These are phyloP conservation scores for Athelia sp. DNA, from an alignment of 1,284 basidiomycete species.

Conservation along the genomic window DNA sequence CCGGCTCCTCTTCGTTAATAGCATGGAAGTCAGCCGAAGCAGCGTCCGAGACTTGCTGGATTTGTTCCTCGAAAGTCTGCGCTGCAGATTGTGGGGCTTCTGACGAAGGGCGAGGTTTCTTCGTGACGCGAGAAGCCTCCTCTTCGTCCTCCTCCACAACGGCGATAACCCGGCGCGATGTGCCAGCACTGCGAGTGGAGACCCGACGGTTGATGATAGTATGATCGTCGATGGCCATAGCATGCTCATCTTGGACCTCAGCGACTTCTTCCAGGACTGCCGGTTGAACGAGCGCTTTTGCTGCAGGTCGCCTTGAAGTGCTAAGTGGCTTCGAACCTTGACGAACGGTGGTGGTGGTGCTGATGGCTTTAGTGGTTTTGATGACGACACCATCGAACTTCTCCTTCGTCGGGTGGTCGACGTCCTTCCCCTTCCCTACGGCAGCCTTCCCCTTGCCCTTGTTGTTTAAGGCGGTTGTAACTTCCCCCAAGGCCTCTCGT, in stretches of 20 bases:
- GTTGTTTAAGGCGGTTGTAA: slow-evolving; percentile 46
- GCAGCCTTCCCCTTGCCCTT: slow-evolving; percentile 24
- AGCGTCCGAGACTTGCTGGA: slow-evolving; percentile 17
- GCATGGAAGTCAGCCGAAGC: slow-evolving; percentile 32
- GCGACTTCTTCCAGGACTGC: slow-evolving; percentile 32
- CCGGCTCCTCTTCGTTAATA: slow-evolving; percentile 35
- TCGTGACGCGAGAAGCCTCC: slow-evolving; percentile 50
- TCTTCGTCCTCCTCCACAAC: slow-evolving; percentile 34
- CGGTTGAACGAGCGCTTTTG: slow-evolving; percentile 11
- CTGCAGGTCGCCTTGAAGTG: slow-evolving; percentile 14
- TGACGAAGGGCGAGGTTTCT: slow-evolving; percentile 72
- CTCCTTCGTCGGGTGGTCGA: slow-evolving; percentile 21
- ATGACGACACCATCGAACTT: slow-evolving; percentile 54
- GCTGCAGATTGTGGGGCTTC: slow-evolving; percentile 52
- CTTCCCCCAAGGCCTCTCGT: slow-evolving; percentile 69
- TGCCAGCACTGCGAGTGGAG: slow-evolving; percentile 17
- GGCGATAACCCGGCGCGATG: not conserved
- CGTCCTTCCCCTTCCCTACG: slow-evolving; percentile 43
- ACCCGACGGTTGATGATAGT: slow-evolving; percentile 26
- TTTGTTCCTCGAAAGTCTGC: slow-evolving; percentile 25
- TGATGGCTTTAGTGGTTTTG: slow-evolving; percentile 35
- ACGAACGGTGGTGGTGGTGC: slow-evolving; percentile 20
- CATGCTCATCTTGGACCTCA: slow-evolving; percentile 37
- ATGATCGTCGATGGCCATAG: slow-evolving; percentile 54
- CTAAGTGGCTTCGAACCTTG: slow-evolving; percentile 9